Base-by-base conservation (phyloP, 306 rosid species). In the Acacia confusa region DNA sequence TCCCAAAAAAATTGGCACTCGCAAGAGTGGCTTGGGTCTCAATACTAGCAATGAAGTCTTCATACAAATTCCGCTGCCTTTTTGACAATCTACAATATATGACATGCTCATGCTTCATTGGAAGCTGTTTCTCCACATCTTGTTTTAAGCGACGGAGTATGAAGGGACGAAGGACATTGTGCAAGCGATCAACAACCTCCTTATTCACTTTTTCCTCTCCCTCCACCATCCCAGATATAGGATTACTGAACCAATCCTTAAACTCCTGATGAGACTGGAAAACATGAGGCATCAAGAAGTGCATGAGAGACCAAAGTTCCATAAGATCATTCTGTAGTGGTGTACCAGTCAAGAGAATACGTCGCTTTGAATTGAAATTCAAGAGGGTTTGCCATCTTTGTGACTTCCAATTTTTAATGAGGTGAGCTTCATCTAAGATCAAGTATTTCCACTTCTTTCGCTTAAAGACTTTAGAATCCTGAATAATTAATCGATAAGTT, bases 231-330 rank as follows among this genome's bases (percentile, higher is more conserved):
- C 97, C 99, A 34, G 99, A 87, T 87, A 95, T 95, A 80, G 99
- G 99, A 92, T 95, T 95, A 87, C 98, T 79, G 79, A 95, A 95
- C 99, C 98, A 95, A 74, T 95, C 99, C 89, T 95, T 95, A 82
- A 95, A 95, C 86, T 95, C 99, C 82, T 95, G 99, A 84, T 95
- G 99, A 79, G 99, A 95, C 82, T 95, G 99, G 84, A 95, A 95
- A 72, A 95, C 85, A 80, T 95, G 99, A 78, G 99, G 99, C 99
- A 95, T 95, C 90, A 95, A 91, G 89, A 95, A 95, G 83, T 95
- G 99, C 99, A 95, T 95, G 71, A 95, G 92, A 83, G 99, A 95
- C 99, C 99, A 95, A 48, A 95, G 93, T 86, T 95, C 99, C 99
- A 95, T 95, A 73, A 95, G 98, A 87, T 95, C 99, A 86, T 95